Evolutionary conservation across 208 protist species (phyloP).

Genomic region (Leishmania turanica): DNA sequence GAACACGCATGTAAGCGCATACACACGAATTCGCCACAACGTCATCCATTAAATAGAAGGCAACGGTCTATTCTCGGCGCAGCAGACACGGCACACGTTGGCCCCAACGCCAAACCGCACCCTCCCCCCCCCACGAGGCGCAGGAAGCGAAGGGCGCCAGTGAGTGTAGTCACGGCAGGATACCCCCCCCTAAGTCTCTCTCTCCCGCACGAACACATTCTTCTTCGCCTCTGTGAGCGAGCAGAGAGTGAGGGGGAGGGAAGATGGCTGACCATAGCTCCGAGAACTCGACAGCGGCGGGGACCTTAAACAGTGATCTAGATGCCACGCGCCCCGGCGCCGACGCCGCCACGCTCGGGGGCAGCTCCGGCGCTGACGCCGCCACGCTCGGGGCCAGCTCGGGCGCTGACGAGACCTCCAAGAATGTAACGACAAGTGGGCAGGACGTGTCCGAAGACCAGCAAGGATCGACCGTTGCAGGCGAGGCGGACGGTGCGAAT

Average conservation of each 20-base stretch:
- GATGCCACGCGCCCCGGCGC: neutral
- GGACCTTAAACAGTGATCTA: neutral
- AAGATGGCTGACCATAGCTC: constrained; percentile 6
- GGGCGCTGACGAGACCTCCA: neutral
- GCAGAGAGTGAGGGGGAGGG: neutral
- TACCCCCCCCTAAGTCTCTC: neutral
- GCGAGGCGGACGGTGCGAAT: neutral
- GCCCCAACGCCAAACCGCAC: neutral
- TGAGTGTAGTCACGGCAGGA: neutral
- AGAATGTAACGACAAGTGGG: neutral
- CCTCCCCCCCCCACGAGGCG: neutral
- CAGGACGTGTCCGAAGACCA: neutral
- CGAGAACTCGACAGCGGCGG: neutral
- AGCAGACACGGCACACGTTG: neutral
- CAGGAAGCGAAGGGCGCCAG: neutral
- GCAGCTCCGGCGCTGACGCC: neutral
- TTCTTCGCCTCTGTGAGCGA: neutral
- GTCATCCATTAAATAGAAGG: neutral
- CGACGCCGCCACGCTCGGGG: neutral
- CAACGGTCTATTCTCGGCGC: neutral
- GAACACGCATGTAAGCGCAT: neutral
- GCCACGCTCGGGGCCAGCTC: neutral
- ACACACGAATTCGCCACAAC: neutral
- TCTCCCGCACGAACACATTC: neutral
- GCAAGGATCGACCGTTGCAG: neutral